Evolutionary conservation across 2,329 filamentous ascomycete genomes (phyloP), one percentile per base, ranked within the genome.

Genomic region (Neonectria sp.): DNA sequence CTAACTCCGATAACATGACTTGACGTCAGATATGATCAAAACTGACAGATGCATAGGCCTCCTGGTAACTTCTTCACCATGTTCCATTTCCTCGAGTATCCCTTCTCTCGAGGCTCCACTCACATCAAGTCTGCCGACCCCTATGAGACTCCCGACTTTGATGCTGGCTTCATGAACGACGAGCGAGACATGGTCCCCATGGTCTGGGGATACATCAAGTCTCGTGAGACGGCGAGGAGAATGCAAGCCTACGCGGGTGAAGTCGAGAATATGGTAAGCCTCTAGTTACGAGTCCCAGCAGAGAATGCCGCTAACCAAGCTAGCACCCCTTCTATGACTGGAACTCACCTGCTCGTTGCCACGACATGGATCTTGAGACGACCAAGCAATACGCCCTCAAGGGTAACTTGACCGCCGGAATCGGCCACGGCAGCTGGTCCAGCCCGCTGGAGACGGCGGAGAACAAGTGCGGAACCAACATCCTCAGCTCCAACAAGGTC

Each of bases 151-250:
- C 92, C 92, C 0, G 93, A 95, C 82, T 95, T 95, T 74, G 93
- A 95, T 77, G 88, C 91, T 1, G 92, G 92, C 25, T 95, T 95
- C 84, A 94, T 95, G 92, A 95, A 93, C 75, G 93, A 95, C 81
- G 91, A 93, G 81, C 87, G 93, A 27, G 93, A 95, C 76, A 95
- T 95, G 92, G 92, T 90, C 1, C 92, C 93, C 9, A 94, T 93
- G 90, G 92, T 95, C 6, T 95, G 93, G 92, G 91, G 91, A 4
- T 95, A 95, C 81, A 93, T 94, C 84, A 94, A 94, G 82, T 93
- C 91, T 2, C 91, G 92, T 64, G 92, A 94, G 85, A 95, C 92
- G 4, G 93, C 93, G 2, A 88, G 93, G 4, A 89, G 92, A 70
- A 94, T 94, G 92, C 87, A 91, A 29, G 90, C 92, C 0, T 95